Evolutionary conservation across 345 rosid genomes (phyloP), one percentile per base, ranked within the genome.

Genomic region (Salix arbutifolia): DNA sequence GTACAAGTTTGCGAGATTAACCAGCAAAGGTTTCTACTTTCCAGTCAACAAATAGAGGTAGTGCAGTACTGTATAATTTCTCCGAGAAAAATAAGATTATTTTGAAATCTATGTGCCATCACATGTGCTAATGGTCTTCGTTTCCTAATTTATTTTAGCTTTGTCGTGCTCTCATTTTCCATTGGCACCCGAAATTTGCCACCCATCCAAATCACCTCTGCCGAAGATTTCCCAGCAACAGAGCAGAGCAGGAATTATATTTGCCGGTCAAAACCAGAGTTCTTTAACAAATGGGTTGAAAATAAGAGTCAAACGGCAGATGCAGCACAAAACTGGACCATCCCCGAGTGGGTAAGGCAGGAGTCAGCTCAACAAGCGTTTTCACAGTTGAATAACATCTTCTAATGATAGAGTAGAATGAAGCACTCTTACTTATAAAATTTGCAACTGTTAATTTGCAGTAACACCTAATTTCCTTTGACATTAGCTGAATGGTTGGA

Each of bases 391-490:
- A 75, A 80, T 70, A 61, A 80, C 23, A 16, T 58, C 19, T 48
- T 38, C 66, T n/a, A 18, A 26, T 17, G n/a, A 19, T 65, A 44
- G 44, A 52, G 80, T 80, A 71, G 83, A 82, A 75, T 3, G 14
- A 38, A 68, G 62, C 78, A 74, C 79, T 68, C 5, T 33, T 13
- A 12, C 46, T 40, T 1, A 10, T 35, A 60, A 28, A 12, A 9
- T 26, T 33, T 18, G 35, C 19, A 71, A 73, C 12, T 79, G 25
- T 72, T 67, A 40, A 50, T 78, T 76, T 84, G 85, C 85, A 76
- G 14, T 21, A 6, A 31, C 69, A 76, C 87, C 89, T 86, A 86
- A 80, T 80, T 74, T 67, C 65, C 28, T 76, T 86, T 84, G 89
- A 80, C 84, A 71, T 80, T 76, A 30, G 53, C 4, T 30, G 50